A percentile compares a stretch with the other conserved stretches of the same genome.
phyloP scores from a whole-genome alignment of 139 green algal genomes.

The Trebouxia sp. region DNA sequence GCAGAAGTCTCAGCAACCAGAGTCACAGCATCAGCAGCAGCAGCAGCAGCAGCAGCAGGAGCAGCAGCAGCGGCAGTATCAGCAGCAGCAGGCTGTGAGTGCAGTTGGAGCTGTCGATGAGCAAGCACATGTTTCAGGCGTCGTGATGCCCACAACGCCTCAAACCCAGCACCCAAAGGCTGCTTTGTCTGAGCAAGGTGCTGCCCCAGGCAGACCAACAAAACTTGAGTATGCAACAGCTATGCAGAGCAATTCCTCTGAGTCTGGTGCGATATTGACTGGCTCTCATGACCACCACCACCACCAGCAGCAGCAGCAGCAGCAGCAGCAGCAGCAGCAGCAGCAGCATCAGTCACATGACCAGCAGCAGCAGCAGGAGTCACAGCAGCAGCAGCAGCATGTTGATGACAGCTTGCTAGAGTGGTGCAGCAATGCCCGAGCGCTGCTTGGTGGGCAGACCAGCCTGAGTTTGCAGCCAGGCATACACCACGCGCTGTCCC shows the following conservation, averaged over 20 bases:
- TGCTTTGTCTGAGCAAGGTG: too few relatives aligned
- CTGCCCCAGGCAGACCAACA: not conserved
- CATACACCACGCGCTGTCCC: too few relatives aligned
- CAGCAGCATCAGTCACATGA: not conserved
- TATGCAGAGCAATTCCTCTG: too few relatives aligned
- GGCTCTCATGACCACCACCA: not conserved
- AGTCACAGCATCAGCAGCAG: too few relatives aligned
- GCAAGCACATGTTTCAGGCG: not conserved
- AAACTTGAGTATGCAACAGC: too few relatives aligned
- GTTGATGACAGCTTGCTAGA: not conserved
- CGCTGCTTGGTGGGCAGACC: too few relatives aligned
- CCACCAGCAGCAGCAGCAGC: not conserved
- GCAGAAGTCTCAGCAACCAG: too few relatives aligned
- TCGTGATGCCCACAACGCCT: too few relatives aligned
- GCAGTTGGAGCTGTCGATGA: not conserved
- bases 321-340: not conserved
- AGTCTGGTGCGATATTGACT: too few relatives aligned
- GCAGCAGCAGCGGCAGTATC: not conserved
- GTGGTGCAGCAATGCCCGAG: slow-evolving; percentile 3
- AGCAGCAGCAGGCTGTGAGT: not conserved
- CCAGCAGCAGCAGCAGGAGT: not conserved
- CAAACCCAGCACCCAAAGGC: too few relatives aligned
- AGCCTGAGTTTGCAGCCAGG: too few relatives aligned
- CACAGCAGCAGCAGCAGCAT: not conserved
- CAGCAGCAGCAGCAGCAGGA: not conserved